Evolutionary conservation across 371 early-diverging fungal genomes (phyloP).

Genomic region (Mortierella sp.): DNA sequence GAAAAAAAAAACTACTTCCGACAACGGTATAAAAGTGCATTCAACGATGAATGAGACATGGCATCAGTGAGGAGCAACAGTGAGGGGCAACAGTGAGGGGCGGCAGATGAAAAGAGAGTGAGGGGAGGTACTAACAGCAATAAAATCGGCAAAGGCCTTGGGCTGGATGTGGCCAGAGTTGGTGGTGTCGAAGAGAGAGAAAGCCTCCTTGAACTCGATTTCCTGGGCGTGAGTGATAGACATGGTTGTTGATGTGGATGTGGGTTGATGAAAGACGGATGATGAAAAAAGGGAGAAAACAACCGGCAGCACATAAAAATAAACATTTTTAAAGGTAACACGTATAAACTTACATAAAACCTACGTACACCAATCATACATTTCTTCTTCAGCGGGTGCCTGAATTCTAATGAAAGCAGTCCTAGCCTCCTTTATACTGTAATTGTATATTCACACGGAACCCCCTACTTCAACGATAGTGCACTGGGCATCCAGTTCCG

Average conservation of each 20-base stretch:
- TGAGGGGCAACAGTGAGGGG: neutral
- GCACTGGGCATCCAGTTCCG: constrained; percentile 81
- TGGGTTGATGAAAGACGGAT: neutral
- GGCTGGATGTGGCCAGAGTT: constrained; percentile 56
- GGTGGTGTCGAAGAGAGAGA: constrained; percentile 55
- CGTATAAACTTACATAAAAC: neutral
- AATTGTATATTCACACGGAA: neutral
- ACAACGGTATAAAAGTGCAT: too few species aligned
- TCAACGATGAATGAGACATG: too few species aligned
- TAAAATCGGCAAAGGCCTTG: constrained; percentile 47
- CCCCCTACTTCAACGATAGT: constrained; percentile 57
- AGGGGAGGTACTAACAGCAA: constrained; percentile 28
- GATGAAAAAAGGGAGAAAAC: constrained; percentile 10
- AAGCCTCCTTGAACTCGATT: constrained; percentile 56
- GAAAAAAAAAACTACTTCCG: too few species aligned
- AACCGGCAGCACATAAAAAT: neutral
- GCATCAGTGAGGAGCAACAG: too few species aligned
- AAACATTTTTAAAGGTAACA: neutral
- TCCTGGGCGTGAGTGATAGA: constrained; percentile 50
- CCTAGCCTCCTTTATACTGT: neutral
- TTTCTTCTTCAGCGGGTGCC: neutral
- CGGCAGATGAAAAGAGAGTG: neutral
- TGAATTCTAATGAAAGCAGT: too few species aligned
- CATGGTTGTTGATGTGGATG: constrained; percentile 18
- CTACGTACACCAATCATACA: too few species aligned